Percentiles rank a stretch among this genome's conserved stretches.
These are phyloP conservation scores for Amborella trichopoda DNA, from an alignment of 164 flowering plant genomes.

Conservation along the genomic window DNA sequence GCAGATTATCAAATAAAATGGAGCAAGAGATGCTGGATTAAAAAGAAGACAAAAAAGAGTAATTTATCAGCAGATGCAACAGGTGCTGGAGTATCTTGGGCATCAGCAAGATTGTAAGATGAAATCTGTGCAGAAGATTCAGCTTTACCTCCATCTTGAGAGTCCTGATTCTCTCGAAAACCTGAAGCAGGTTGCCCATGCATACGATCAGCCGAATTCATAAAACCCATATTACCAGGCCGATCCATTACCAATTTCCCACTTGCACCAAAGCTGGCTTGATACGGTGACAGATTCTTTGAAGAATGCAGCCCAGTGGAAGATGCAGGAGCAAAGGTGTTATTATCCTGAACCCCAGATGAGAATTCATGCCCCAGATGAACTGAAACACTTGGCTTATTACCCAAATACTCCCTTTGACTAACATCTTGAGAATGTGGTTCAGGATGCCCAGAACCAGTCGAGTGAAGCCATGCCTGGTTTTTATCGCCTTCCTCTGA, in stretches of 20 bases:
- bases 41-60: too few species aligned
- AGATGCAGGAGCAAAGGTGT: slow-evolving; percentile 20
- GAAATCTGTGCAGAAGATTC: slow-evolving; percentile 21
- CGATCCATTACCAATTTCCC: slow-evolving; percentile 19
- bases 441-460: slow-evolving; percentile 23
- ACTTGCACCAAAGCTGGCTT: slow-evolving; percentile 19
- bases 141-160: slow-evolving; percentile 15
- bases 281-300: slow-evolving; percentile 30
- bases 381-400: slow-evolving; percentile 18
- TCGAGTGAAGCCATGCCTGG: slow-evolving; percentile 19
- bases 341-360: slow-evolving; percentile 17
- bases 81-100: slow-evolving; percentile 7
- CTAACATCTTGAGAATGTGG: slow-evolving; percentile 16
- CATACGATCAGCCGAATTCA: slow-evolving; percentile 6
- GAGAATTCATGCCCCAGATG: slow-evolving; percentile 19
- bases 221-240: slow-evolving; percentile 18
- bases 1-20: too few species aligned
- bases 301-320: slow-evolving; percentile 17
- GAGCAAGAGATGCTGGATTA: too few species aligned
- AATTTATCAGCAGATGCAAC: slow-evolving; percentile 1
- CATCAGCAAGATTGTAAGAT: slow-evolving; percentile 16
- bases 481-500: slow-evolving; percentile 23
- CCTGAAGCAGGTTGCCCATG: slow-evolving; percentile 18
- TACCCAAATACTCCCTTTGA: slow-evolving; percentile 20
- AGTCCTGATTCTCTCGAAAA: slow-evolving; percentile 14